Base-by-base conservation (phyloP, 306 rosid species). In the Hippophae tibetana region DNA sequence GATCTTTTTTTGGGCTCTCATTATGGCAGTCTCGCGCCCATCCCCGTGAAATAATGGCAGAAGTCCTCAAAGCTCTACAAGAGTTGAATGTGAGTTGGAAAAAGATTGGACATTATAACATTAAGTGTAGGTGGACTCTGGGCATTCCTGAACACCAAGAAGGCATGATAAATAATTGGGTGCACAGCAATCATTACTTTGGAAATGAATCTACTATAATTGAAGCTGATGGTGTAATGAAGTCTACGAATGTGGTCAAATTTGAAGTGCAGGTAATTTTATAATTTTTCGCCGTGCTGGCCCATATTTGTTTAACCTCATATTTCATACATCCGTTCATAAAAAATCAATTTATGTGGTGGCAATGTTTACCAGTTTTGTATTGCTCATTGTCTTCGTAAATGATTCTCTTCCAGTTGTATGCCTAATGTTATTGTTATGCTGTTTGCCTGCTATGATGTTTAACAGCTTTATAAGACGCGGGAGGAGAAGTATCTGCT, bases 21-120 rank as follows among this genome's bases (percentile, higher is more conserved):
- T 66, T 67, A 41, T 75, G 62, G 50, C 72, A 90, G 98, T 85
- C 95, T 41, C 79, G 84, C 60, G 96, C 96, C 43, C 86, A 85
- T 71, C 98, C 98, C 44, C 95, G 96, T 52, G 96, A 85, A 68
- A 87, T 92, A 79, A 92, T 92, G 98, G 73, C 83, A 0, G 96
- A 87, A 83, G 98, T 92, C 67, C 96, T 92, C 49, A 85, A 78
- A 78, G 96, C 96, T 64, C 69, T 92, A 69, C 96, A 83, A 87
- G 96, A 74, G 73, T 74, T 92, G 57, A 81, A 64, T 67, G 98
- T 92, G 57, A 66, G 85, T 58, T 92, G 98, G 98, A 92, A 92
- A 81, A 92, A 85, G 80, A 87, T 92, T 49, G 98, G 98, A 2
- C 95, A 80, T 67, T 92, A 92, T 83, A 92, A 85, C 78, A 87